A percentile compares a stretch with the other conserved stretches of the same genome.
phyloP scores from a whole-genome alignment of 1,284 basidiomycete genomes.

The Leucoagaricus sp. region DNA sequence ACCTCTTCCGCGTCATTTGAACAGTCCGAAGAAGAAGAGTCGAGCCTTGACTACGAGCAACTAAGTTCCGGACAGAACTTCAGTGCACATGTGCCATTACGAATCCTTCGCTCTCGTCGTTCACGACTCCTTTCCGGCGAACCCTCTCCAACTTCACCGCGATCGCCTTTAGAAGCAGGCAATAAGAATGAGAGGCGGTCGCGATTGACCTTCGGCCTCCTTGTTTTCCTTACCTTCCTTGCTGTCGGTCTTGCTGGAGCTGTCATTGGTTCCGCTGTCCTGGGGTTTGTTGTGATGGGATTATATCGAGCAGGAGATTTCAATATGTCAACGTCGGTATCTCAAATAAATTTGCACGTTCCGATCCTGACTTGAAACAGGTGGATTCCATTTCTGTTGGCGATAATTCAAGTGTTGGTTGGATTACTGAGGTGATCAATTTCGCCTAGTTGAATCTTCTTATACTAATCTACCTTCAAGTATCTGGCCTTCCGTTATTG shows the following conservation, averaged over 20 bases:
- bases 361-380: slow-evolving; percentile 40
- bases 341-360: background rate
- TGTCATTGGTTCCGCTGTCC: slow-evolving; percentile 67
- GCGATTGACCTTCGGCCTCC: slow-evolving; percentile 60
- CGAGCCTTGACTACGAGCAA: background rate
- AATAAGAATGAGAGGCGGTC: slow-evolving; percentile 57
- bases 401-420: slow-evolving; percentile 67
- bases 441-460: no score
- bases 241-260: slow-evolving; percentile 60
- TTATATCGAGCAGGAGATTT: slow-evolving; percentile 70
- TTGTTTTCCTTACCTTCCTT: slow-evolving; percentile 65
- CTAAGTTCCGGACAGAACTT: background rate
- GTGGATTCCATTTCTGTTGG: slow-evolving; percentile 83
- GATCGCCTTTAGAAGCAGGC: slow-evolving; percentile 20
- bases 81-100: slow-evolving; percentile 10
- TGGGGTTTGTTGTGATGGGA: slow-evolving; percentile 71
- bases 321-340: slow-evolving; percentile 79
- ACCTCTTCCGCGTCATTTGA: slow-evolving; percentile 12
- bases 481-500: no score
- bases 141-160: slow-evolving; percentile 4
- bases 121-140: background rate
- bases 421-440: slow-evolving; percentile 69
- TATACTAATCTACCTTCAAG: no score
- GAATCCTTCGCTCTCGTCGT: background rate
- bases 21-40: background rate